Evolutionary conservation across 441 rosid species (phyloP), one percentile per base, ranked within the genome.

Genomic region (Monsonia emarginata): DNA sequence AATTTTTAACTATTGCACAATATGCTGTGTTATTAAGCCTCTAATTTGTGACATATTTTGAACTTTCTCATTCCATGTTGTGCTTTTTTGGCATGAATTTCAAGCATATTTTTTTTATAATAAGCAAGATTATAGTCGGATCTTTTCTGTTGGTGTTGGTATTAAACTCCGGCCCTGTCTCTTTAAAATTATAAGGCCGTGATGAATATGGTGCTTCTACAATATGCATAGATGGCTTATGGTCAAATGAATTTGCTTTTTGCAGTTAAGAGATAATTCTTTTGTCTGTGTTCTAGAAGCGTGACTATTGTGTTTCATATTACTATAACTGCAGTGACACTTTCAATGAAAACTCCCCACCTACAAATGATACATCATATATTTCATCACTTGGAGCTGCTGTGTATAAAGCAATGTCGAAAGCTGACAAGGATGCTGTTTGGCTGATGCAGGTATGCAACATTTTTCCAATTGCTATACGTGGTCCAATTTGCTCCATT

Each of bases 401-500:
- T 54, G 95, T 94, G 44, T 91, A 86, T 75, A 85, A 85, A 82
- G 99, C 99, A 65, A 91, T 94, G 99, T 86, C 91, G 7, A 78
- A 75, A 79, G 99, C 88, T 59, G 89, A 94, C 77, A 78, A 86
- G 67, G 81, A 89, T 78, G 94, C 99, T 72, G 90, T 94, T 65
- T 94, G 99, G 99, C 76, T 94, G 76, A 94, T 94, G 99, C 99
- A 94, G 78, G 99, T 94, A 85, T 68, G 86, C 7, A 10, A 13
- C 3, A n/a, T n/a, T n/a, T n/a, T n/a, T n/a, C n/a, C n/a, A n/a
- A n/a, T n/a, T n/a, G n/a, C n/a, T n/a, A n/a, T n/a, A n/a, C n/a
- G n/a, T n/a, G n/a, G n/a, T n/a, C n/a, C n/a, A n/a, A n/a, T n/a
- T n/a, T n/a, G n/a, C n/a, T n/a, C n/a, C n/a, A n/a, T n/a, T n/a